Conservation (phyloP, 2,329 filamentous ascomycete genomes). For the Sclerotinia spermophila region DNA sequence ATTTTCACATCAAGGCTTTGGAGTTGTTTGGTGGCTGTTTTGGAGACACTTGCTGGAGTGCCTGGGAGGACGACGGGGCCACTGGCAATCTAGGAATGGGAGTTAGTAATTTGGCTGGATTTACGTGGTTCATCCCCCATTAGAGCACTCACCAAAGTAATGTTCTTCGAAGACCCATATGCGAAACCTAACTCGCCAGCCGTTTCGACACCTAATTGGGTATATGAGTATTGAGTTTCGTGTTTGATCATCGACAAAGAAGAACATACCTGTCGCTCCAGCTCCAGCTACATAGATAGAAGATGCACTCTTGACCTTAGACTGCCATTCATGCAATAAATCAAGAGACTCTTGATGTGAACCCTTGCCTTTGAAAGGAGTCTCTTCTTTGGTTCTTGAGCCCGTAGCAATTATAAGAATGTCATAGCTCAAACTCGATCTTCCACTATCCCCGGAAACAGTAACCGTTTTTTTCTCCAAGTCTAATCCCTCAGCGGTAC, state of each 20-base stretch:
- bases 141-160: slow-evolving; percentile 34
- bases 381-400: slow-evolving; percentile 40
- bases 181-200: slow-evolving; percentile 37
- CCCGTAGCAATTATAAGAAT: slow-evolving; percentile 54
- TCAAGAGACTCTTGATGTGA: slow-evolving; percentile 37
- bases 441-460: slow-evolving; percentile 39
- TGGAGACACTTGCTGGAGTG: slow-evolving; percentile 27
- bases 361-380: slow-evolving; percentile 48
- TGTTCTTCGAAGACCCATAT: slow-evolving; percentile 32
- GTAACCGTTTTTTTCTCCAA: slow-evolving; percentile 42
- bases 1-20: slow-evolving; percentile 50
- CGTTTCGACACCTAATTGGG: slow-evolving; percentile 30
- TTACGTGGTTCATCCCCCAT: slow-evolving; percentile 24
- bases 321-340: slow-evolving; percentile 26
- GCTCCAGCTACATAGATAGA: slow-evolving; percentile 35
- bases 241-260: background rate
- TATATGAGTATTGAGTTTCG: background rate
- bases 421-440: slow-evolving; percentile 43
- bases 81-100: slow-evolving; percentile 26
- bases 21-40: slow-evolving; percentile 43
- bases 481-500: slow-evolving; percentile 45
- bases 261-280: slow-evolving; percentile 32
- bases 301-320: slow-evolving; percentile 26
- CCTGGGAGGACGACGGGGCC: slow-evolving; percentile 36
- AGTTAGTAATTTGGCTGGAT: background rate